Evolutionary conservation across 768 basidiomycete genomes (phyloP).

Genomic region (Podaxis sp.): DNA sequence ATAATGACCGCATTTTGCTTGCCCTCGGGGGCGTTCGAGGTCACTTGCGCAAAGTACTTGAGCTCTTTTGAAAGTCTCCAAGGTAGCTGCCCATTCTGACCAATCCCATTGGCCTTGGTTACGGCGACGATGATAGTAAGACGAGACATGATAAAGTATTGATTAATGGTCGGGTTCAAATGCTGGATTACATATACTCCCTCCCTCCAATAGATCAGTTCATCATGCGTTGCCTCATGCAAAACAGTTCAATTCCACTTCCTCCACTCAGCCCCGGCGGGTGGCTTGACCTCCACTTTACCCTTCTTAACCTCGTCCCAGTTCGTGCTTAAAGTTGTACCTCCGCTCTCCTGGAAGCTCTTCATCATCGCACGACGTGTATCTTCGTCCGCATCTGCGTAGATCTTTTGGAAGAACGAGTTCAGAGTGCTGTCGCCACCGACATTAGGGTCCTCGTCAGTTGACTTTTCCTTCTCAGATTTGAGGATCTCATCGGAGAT

Average conservation of each 20-base stretch:
- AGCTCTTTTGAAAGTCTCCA: slow-evolving; percentile 90
- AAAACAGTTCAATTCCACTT: slow-evolving; percentile 51
- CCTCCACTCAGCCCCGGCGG: slow-evolving; percentile 80
- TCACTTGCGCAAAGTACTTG: slow-evolving; percentile 87
- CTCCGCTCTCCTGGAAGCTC: slow-evolving; percentile 92
- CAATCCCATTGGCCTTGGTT: slow-evolving; percentile 84
- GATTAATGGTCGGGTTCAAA: neutral
- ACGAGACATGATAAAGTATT: slow-evolving; percentile 42
- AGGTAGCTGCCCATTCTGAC: slow-evolving; percentile 67
- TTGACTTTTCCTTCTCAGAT: slow-evolving; percentile 63
- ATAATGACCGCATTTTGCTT: slow-evolving; percentile 78
- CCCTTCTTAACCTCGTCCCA: slow-evolving; percentile 84
- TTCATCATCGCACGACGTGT: slow-evolving; percentile 97
- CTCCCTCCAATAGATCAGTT: neutral
- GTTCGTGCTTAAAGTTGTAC: slow-evolving; percentile 93
- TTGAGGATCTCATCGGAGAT: slow-evolving; percentile 65
- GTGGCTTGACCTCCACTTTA: slow-evolving; percentile 75
- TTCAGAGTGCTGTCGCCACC: slow-evolving; percentile 88
- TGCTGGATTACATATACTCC: neutral
- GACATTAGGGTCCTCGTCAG: slow-evolving; percentile 81
- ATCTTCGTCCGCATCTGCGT: slow-evolving; percentile 85
- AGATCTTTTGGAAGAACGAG: slow-evolving; percentile 88
- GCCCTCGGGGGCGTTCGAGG: slow-evolving; percentile 52
- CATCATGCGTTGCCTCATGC: neutral
- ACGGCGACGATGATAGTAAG: slow-evolving; percentile 94